Conservation (phyloP, 176 grass and related monocot species). For the Canna indica region DNA sequence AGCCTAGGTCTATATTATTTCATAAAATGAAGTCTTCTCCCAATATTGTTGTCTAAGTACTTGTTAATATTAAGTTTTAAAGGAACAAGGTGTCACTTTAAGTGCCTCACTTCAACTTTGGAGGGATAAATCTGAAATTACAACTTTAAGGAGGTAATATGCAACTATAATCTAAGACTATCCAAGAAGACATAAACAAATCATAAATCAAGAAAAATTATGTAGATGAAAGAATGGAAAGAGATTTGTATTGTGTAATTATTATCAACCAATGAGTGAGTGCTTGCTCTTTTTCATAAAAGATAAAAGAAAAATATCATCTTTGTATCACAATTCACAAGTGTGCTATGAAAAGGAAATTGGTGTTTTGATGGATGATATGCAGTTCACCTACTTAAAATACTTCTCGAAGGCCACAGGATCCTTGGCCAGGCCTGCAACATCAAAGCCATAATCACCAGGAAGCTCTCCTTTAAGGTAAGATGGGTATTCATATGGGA, state of each 20-base stretch:
- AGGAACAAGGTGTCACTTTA: background rate
- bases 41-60: too few relatives aligned
- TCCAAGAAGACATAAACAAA: background rate
- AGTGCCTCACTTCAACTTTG: too few relatives aligned
- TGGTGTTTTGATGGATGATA: background rate
- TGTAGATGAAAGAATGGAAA: background rate
- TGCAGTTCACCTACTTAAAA: conserved; percentile 46
- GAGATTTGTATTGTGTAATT: background rate
- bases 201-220: background rate
- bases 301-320: background rate
- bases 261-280: background rate
- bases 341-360: background rate
- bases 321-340: background rate
- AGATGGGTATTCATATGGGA: conserved; percentile 60
- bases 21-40: too few relatives aligned
- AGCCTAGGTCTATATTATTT: too few relatives aligned
- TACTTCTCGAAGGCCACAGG: conserved; percentile 70
- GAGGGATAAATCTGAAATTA: background rate
- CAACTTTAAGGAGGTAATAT: background rate
- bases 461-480: conserved; percentile 67
- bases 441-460: conserved; percentile 87
- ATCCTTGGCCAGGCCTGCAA: conserved; percentile 74
- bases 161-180: background rate
- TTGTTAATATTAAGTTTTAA: too few relatives aligned
- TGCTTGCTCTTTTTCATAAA: background rate